Conservation (phyloP, 176 grass and related monocot species). For the Oryza coarctata region DNA sequence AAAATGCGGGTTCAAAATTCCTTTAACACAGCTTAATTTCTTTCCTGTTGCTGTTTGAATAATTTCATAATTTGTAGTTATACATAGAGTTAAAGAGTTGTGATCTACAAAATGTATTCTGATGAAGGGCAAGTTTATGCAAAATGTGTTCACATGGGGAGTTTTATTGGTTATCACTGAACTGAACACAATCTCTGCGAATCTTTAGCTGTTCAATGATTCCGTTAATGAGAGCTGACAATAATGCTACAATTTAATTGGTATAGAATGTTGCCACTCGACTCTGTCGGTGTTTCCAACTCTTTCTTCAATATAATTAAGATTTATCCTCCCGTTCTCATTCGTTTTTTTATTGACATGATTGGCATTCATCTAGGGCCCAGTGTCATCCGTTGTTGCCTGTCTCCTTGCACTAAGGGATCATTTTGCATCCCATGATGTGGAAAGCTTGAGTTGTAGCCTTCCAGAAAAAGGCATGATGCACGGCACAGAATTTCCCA, state of each 20-base stretch:
- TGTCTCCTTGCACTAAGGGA: conserved; percentile 57
- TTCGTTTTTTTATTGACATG: conserved; percentile 21
- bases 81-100: neutral
- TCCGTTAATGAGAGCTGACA: neutral
- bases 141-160: neutral
- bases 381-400: conserved; percentile 47
- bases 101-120: neutral
- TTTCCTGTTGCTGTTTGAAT: neutral
- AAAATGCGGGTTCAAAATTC: neutral
- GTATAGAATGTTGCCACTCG: neutral
- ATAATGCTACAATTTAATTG: conserved; percentile 22
- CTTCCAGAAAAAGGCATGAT: conserved; percentile 33
- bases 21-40: neutral
- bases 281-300: conserved; percentile 12
- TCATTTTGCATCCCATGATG: conserved; percentile 29
- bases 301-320: conserved; percentile 12
- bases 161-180: neutral
- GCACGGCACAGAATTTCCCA: conserved; percentile 18
- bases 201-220: conserved; percentile 4
- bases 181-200: neutral
- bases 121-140: neutral
- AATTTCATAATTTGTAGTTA: neutral
- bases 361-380: conserved; percentile 46
- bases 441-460: conserved; percentile 14
- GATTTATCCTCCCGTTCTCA: neutral